A percentile compares a stretch with the other conserved stretches of the same genome.
phyloP scores from a whole-genome alignment of 805 yeast species.

The Sugiyamaella chiloensis region DNA sequence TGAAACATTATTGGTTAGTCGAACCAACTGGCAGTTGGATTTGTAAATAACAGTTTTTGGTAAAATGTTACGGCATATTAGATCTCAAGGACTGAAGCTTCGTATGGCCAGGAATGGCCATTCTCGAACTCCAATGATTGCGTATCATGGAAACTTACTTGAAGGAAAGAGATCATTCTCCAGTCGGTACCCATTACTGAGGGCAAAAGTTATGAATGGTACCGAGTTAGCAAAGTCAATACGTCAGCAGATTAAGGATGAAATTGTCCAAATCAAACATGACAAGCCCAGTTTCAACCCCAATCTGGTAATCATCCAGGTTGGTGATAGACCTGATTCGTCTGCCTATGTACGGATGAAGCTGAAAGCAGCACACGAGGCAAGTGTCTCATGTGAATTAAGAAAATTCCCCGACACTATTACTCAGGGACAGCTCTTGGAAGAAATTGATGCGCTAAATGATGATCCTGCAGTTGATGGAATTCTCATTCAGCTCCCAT shows the following conservation, averaged over 20 bases:
- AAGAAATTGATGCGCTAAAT: slow-evolving; percentile 61
- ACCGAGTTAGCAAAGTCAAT: slow-evolving; percentile 45
- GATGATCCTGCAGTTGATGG: slow-evolving; percentile 80
- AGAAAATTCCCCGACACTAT: slow-evolving; percentile 62
- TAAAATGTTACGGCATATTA: not conserved
- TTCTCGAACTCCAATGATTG: no score
- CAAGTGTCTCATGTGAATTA: slow-evolving; percentile 67
- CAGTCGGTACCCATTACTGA: not conserved
- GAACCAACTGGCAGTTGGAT: no score
- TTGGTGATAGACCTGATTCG: slow-evolving; percentile 87
- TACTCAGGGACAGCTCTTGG: slow-evolving; percentile 50
- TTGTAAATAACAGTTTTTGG: no score
- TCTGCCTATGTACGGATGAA: slow-evolving; percentile 90
- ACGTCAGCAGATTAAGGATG: slow-evolving; percentile 21
- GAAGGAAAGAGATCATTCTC: no score
- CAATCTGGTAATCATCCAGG: slow-evolving; percentile 77
- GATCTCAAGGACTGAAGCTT: not conserved
- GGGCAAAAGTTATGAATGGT: slow-evolving; percentile 49
- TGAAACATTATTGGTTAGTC: no score
- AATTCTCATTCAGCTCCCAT: slow-evolving; percentile 82
- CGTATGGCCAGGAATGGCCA: no score
- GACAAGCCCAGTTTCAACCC: slow-evolving; percentile 53
- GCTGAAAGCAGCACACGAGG: slow-evolving; percentile 82
- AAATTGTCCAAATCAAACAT: slow-evolving; percentile 23
- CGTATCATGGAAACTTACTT: no score